These are phyloP conservation scores for Stellera chamaejasme DNA, from an alignment of 345 rosid species.

Conservation along the genomic window DNA sequence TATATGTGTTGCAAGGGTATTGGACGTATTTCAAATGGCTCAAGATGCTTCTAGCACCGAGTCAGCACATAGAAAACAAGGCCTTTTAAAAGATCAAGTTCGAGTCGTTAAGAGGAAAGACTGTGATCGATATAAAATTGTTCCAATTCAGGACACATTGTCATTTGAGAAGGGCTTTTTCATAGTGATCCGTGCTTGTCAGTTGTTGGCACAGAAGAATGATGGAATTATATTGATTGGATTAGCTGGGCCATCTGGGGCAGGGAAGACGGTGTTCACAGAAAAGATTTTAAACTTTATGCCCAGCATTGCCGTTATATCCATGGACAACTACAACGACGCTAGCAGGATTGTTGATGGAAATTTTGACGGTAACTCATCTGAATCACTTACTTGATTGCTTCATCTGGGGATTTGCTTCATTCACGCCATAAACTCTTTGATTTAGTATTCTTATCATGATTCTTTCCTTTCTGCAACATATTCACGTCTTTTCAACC, in stretches of 20 bases:
- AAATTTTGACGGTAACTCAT: conserved; percentile 73
- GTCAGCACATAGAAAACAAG: conserved; percentile 46
- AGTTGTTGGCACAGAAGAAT: conserved; percentile 76
- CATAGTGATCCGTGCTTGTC: conserved; percentile 83
- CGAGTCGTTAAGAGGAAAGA: conserved; percentile 66
- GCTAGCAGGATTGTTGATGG: conserved; percentile 89
- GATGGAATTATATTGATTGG: conserved; percentile 85
- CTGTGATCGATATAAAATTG: conserved; percentile 58
- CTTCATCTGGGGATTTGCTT: neutral
- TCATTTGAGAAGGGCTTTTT: conserved; percentile 96
- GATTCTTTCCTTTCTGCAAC: too few species aligned
- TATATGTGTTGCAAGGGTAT: too few species aligned
- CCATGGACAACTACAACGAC: conserved; percentile 95
- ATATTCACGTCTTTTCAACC: too few species aligned
- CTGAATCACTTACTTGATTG: neutral
- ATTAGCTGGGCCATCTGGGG: conserved; percentile 98
- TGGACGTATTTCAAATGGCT: conserved; percentile 30
- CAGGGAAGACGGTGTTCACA: conserved; percentile 94
- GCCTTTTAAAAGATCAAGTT: conserved; percentile 87
- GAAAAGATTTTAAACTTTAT: conserved; percentile 83
- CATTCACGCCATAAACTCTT: too few species aligned
- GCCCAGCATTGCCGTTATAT: conserved; percentile 84
- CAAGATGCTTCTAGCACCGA: conserved; percentile 45
- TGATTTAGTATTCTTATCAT: too few species aligned
- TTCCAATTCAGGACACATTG: conserved; percentile 57